Evolutionary conservation across 73 alveolate genomes (phyloP), one percentile per base, ranked within the genome.

Genomic region (Blepharisma japonicum): DNA sequence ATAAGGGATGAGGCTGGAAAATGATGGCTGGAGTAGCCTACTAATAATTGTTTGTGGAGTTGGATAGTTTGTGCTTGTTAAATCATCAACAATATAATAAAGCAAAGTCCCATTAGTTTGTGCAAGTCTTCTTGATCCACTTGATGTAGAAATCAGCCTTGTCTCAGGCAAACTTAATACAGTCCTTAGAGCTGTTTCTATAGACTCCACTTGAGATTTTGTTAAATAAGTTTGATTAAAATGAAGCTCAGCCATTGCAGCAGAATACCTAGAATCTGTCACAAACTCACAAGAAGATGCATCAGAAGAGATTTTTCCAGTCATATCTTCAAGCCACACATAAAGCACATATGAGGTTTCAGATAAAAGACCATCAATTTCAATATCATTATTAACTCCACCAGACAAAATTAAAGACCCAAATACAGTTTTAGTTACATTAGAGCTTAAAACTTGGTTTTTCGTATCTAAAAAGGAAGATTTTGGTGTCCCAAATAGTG

Each of bases 51-150:
- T 54, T 20, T n/a, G 39, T 6, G 89, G 89, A 6, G 72, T 68
- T 11, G 86, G 86, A 49, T 77, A 82, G 48, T 82, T 56, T 27
- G 54, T 70, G 20, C 74, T 56, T 23, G 71, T 55, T 7, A 88
- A 88, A 39, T 77, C 66, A 25, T 68, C 68, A 7, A 82, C 66
- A 20, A 82, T 38, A 55, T 45, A 77, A 45, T 70, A 53, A 20
- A 71, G 4, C 56, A 47, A 55, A 55, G 71, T 83, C 77, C 38
- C 14, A 14, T 18, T 7, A 4, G 27, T 38, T n/a, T 9, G 47
- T 7, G 66, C 5, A 42, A 77, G 55, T 53, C 77, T 45, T 6
- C 79, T 32, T 20, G 85, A 56, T 6, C 7, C 51, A 1, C 55
- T 6, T 46, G 68, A 51, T 47, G 55, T 55, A 9, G 77, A 83